Evolutionary conservation across 2,329 filamentous ascomycete species (phyloP).

Genomic region (Neocucurbitaria cava): DNA sequence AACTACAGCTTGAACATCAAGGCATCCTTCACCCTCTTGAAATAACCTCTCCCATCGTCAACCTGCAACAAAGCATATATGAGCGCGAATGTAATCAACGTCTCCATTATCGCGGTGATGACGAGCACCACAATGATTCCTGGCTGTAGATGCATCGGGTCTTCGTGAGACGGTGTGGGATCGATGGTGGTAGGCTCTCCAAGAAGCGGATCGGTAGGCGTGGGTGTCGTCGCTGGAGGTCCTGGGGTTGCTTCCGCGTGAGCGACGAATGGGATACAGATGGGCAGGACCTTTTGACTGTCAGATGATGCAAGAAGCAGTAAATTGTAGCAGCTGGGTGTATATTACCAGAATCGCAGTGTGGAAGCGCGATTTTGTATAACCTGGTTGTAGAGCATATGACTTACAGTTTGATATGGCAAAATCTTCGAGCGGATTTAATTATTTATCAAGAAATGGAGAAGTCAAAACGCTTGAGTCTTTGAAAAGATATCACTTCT

Average conservation of each 20-base stretch:
- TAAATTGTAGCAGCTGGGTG: neutral
- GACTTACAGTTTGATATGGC: too few species aligned
- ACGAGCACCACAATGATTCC: conserved; percentile 1
- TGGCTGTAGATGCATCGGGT: conserved; percentile 1
- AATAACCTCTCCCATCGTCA: conserved; percentile 5
- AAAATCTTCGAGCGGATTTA: too few species aligned
- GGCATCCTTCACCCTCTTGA: neutral
- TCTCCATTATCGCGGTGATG: conserved; percentile 3
- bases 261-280: neutral
- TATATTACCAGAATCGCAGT: neutral
- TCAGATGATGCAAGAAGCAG: neutral
- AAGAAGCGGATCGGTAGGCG: neutral
- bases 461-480: too few species aligned
- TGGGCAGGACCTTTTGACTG: neutral
- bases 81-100: conserved; percentile 16
- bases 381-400: neutral
- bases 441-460: too few species aligned
- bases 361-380: neutral
- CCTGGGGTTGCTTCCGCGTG: neutral
- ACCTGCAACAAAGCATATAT: conserved; percentile 7
- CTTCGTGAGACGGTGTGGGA: too few species aligned
- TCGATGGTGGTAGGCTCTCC: neutral
- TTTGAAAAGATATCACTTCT: too few species aligned
- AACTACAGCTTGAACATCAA: conserved; percentile 1
- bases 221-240: neutral